Conservation (phyloP, 306 rosid genomes). For the Acacia confusa region DNA sequence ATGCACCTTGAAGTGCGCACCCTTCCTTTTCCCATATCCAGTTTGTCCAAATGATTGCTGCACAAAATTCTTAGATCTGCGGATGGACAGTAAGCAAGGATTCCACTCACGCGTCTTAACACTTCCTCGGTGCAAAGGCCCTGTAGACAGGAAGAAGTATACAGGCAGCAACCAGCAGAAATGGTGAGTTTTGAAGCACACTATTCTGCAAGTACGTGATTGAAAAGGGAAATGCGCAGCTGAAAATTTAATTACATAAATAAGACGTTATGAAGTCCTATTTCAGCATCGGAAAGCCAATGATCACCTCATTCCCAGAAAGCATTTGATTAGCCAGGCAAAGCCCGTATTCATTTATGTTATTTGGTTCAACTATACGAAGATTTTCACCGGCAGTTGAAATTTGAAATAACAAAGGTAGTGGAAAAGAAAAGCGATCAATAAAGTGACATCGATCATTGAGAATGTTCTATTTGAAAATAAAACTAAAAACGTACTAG, state of each 20-base stretch:
- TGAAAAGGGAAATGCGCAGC: neutral
- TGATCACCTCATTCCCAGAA: neutral
- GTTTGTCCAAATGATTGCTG: conserved; percentile 40
- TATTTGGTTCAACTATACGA: neutral
- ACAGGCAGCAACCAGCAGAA: conserved; percentile 7
- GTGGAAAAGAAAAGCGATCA: neutral
- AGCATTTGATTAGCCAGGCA: neutral
- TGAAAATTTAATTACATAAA: neutral
- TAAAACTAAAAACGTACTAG: neutral
- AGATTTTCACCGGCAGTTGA: neutral
- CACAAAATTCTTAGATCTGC: conserved; percentile 28
- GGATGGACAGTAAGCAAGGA: conserved; percentile 28
- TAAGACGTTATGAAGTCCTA: neutral
- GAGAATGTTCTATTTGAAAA: neutral
- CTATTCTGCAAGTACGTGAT: neutral
- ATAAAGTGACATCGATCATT: neutral
- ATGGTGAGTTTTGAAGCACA: neutral
- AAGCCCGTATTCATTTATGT: neutral
- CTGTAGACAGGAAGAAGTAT: conserved; percentile 33
- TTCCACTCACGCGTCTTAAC: conserved; percentile 32
- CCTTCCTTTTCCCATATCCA: conserved; percentile 34
- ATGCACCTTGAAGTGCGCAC: conserved; percentile 46
- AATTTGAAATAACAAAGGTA: neutral
- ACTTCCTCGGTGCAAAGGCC: conserved; percentile 38
- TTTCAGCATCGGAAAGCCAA: neutral